Evolutionary conservation across 176 grass and related monocot species (phyloP).

Genomic region (Musa acuminata): DNA sequence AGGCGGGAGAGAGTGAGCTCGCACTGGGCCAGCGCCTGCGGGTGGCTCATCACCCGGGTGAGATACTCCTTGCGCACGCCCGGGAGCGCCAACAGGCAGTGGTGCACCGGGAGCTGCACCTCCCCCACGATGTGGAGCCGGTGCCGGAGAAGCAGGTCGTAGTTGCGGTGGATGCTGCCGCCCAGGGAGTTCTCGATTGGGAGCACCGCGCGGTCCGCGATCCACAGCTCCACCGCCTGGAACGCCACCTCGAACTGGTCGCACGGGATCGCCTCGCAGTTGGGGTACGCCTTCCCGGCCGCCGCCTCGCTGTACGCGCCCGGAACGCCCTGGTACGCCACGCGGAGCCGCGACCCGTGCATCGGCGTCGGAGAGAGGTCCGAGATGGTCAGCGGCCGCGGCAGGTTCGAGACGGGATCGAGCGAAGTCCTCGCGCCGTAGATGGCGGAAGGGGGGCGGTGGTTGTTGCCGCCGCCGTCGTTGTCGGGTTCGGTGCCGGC

Average conservation of each 20-base stretch:
- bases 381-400: slow-evolving; percentile 58
- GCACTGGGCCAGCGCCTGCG: slow-evolving; percentile 77
- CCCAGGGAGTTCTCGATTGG: slow-evolving; percentile 85
- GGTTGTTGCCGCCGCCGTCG: not conserved
- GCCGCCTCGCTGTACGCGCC: slow-evolving; percentile 74
- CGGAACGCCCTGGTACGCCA: slow-evolving; percentile 74
- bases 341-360: slow-evolving; percentile 57
- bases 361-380: slow-evolving; percentile 68
- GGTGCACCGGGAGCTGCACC: slow-evolving; percentile 80
- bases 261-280: slow-evolving; percentile 76
- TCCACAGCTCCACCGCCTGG: slow-evolving; percentile 82
- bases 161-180: slow-evolving; percentile 87
- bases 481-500: not conserved
- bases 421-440: not conserved
- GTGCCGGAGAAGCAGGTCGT: slow-evolving; percentile 79
- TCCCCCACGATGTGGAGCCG: slow-evolving; percentile 90
- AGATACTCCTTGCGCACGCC: slow-evolving; percentile 65
- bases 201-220: slow-evolving; percentile 71
- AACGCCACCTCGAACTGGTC: slow-evolving; percentile 91
- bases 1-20: slow-evolving; percentile 73
- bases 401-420: slow-evolving; percentile 40
- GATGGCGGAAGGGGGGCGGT: not conserved
- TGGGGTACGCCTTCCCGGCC: slow-evolving; percentile 54
- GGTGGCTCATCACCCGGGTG: slow-evolving; percentile 81
- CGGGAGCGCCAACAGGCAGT: slow-evolving; percentile 71